These are phyloP conservation scores for Podospora pseudopauciseta DNA, from an alignment of 495 filamentous ascomycete genomes.

Conservation along the genomic window DNA sequence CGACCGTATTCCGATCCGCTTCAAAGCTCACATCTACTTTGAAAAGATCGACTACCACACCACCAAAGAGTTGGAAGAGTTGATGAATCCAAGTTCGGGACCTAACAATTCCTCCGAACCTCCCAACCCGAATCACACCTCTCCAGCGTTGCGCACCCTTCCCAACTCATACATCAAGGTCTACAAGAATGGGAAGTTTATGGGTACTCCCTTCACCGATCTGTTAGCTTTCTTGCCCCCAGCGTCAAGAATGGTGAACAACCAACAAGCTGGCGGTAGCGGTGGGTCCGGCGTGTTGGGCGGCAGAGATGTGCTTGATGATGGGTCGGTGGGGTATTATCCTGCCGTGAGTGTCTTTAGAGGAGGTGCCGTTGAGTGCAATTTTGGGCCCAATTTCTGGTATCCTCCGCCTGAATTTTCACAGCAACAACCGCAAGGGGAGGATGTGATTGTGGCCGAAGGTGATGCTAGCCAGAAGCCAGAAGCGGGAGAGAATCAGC, in stretches of 20 bases:
- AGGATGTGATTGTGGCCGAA: constrained; percentile 52
- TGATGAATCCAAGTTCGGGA: constrained; percentile 65
- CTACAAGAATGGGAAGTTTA: constrained; percentile 83
- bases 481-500: constrained; percentile 29
- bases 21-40: constrained; percentile 89
- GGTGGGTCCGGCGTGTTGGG: not conserved
- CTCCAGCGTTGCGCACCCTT: constrained; percentile 71
- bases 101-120: constrained; percentile 39
- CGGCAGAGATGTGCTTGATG: constrained; percentile 75
- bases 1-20: constrained; percentile 89
- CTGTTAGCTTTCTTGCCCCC: constrained; percentile 90
- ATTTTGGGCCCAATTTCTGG: constrained; percentile 91
- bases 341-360: constrained; percentile 89
- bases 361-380: constrained; percentile 85
- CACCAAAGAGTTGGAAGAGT: constrained; percentile 83
- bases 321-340: constrained; percentile 92
- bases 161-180: constrained; percentile 82
- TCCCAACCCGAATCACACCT: constrained; percentile 68
- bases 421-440: constrained; percentile 28
- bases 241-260: constrained; percentile 66
- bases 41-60: constrained; percentile 90
- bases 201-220: constrained; percentile 85
- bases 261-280: constrained; percentile 55
- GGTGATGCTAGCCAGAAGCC: constrained; percentile 19
- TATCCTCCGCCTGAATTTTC: constrained; percentile 61